A percentile compares a stretch with the other conserved stretches of the same genome.
These are phyloP conservation scores for Alternaria hordeiaustralica DNA, from an alignment of 2,329 filamentous ascomycete species.

Conservation along the genomic window DNA sequence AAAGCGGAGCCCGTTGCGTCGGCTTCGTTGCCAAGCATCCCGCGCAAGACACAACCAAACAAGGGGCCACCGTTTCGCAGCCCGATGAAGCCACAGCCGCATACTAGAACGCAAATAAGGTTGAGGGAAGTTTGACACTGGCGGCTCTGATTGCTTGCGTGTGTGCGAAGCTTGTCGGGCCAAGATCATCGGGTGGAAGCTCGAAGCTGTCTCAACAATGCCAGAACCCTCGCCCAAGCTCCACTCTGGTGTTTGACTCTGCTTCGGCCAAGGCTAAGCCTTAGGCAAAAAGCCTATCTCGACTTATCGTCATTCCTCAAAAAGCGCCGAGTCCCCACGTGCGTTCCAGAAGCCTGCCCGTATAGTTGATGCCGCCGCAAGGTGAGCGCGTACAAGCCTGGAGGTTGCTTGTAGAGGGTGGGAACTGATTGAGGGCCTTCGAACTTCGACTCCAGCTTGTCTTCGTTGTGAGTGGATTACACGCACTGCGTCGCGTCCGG, in stretches of 20 bases:
- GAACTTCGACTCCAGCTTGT: not conserved
- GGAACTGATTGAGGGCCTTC: not conserved
- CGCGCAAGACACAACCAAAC: conserved; percentile 35
- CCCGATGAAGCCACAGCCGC: conserved; percentile 29
- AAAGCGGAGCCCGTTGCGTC: conserved; percentile 40
- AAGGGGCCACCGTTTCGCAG: conserved; percentile 33
- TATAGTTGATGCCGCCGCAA: not conserved
- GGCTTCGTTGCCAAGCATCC: conserved; percentile 39
- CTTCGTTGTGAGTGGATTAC: not conserved
- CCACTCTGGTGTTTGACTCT: conserved; percentile 31
- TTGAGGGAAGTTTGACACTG: conserved; percentile 15
- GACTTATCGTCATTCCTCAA: conserved; percentile 11
- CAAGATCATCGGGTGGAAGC: conserved; percentile 12
- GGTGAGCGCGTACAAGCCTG: conserved; percentile 1
- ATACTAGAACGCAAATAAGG: conserved; percentile 23
- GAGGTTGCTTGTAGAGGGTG: not conserved
- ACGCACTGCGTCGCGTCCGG: conserved; percentile 1
- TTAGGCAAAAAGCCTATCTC: conserved; percentile 30
- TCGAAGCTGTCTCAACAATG: conserved; percentile 26
- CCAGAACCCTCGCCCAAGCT: conserved; percentile 17
- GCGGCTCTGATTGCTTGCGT: conserved; percentile 19
- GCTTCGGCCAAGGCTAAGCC: conserved; percentile 27
- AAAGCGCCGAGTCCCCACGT: conserved; percentile 11
- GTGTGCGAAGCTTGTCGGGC: conserved; percentile 20
- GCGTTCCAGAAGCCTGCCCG: conserved; percentile 1